Base-by-base conservation (phyloP, 2,329 filamentous ascomycete species). In the Aspergillus ochraceoroseus region DNA sequence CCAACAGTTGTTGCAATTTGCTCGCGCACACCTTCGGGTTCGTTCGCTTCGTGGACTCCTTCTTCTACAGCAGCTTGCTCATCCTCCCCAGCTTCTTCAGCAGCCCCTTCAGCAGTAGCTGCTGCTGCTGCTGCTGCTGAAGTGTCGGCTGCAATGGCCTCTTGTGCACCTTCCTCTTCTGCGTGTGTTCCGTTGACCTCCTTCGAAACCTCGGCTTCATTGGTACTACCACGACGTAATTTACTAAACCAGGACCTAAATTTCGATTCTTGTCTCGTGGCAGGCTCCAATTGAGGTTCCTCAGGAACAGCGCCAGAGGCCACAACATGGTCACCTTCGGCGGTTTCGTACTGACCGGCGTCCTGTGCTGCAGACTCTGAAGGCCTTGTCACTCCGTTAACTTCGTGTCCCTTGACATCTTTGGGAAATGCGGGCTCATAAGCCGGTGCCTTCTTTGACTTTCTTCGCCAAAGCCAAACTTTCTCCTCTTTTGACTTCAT, bases 201-300 rank as follows among this genome's bases (percentile, higher is more conserved):
- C 37, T 41, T 37, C 30, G 40, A 8, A n/a, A 30, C 15, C 17
- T 44, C 44, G 14, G 45, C 51, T 9, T 51, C 43, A 2, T 51
- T 48, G 2, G 51, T 53, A 39, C 57, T 61, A 14, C 53, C 45
- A 2, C 55, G 61, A 43, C 54, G 58, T 5, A 62, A 36, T 38
- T 53, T 51, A 27, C 55, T 58, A 48, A 66, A 59, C 62, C 62
- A 66, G 9, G 49, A 54, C 29, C 55, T 64, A 15, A 66, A 36
- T 37, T 58, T 63, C 2, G 62, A 62, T 25, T 63, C 61, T 5
- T 42, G 41, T 28, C 43, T 44, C 7, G 45, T 23, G 7, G 41
- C 25, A 7, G 41, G 32, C 31, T 41, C 37, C 12, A 25, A 43
- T 25, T 33, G 38, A 15, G 13, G 20, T 20, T 27, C 31, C 32